A percentile compares a stretch with the other conserved stretches of the same genome.
Evolutionary conservation across 768 basidiomycete species (phyloP).

Genomic region (Steccherinum ochraceum): DNA sequence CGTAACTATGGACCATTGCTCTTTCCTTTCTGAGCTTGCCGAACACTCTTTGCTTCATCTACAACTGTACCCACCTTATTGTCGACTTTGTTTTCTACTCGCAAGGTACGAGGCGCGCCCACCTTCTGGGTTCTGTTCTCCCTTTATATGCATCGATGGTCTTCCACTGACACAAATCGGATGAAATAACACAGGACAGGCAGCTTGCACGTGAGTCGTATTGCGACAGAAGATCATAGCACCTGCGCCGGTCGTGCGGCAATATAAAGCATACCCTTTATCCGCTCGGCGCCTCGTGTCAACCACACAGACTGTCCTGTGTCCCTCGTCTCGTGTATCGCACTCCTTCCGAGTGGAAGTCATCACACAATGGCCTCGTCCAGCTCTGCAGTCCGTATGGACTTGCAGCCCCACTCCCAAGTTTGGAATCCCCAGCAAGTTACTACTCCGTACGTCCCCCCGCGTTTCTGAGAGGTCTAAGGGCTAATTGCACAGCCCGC

Average conservation of each 20-base stretch:
- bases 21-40: background rate
- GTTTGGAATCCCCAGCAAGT: slow-evolving; percentile 23
- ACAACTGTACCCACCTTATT: background rate
- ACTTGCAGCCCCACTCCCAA: slow-evolving; percentile 14
- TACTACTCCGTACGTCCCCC: slow-evolving; percentile 25
- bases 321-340: slow-evolving; percentile 22
- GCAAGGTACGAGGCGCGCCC: background rate
- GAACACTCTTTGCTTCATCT: background rate
- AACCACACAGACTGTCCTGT: slow-evolving; percentile 17
- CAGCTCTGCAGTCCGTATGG: slow-evolving; percentile 21
- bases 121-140: background rate
- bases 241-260: slow-evolving; percentile 1
- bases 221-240: slow-evolving; percentile 2
- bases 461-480: slow-evolving; percentile 38
- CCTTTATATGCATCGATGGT: background rate
- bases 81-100: background rate
- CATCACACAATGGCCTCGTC: slow-evolving; percentile 26
- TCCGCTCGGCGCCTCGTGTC: slow-evolving; percentile 11
- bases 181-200: slow-evolving; percentile 1
- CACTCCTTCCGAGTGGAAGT: slow-evolving; percentile 13
- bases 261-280: slow-evolving; percentile 13
- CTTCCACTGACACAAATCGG: slow-evolving; percentile 1
- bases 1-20: background rate
- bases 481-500: slow-evolving; percentile 11
- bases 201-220: slow-evolving; percentile 14